Percentiles rank a stretch among this genome's conserved stretches.
These are phyloP conservation scores for Incumbomyces lentus DNA, from an alignment of 2,329 filamentous ascomycete species.

Conservation along the genomic window DNA sequence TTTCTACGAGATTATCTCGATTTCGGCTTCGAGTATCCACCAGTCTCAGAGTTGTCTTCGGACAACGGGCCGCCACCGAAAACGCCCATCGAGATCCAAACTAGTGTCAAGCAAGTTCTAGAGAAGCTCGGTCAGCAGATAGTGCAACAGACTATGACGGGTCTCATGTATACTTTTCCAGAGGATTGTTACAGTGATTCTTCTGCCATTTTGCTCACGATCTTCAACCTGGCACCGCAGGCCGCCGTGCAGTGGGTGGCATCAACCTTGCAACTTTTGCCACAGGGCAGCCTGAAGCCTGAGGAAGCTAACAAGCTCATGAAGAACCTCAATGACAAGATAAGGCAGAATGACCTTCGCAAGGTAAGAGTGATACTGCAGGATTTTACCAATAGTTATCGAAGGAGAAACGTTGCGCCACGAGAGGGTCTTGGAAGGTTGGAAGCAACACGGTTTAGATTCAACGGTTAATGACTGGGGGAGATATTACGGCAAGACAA, in stretches of 20 bases:
- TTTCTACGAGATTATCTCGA: conserved; percentile 85
- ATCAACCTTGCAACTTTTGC: conserved; percentile 71
- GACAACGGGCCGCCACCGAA: conserved; percentile 46
- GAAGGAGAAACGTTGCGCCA: conserved; percentile 88
- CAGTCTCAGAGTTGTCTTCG: conserved; percentile 48
- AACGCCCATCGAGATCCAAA: conserved; percentile 60
- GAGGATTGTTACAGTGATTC: conserved; percentile 91
- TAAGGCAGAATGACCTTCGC: conserved; percentile 58
- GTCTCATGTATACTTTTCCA: conserved; percentile 99
- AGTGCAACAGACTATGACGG: conserved; percentile 81
- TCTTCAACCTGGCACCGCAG: conserved; percentile 77
- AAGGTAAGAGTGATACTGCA: conserved; percentile 79
- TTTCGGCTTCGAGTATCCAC: conserved; percentile 66
- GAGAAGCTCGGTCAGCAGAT: conserved; percentile 61
- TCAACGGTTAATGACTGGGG: conserved; percentile 41
- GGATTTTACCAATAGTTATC: conserved; percentile 93
- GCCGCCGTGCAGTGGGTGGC: conserved; percentile 76
- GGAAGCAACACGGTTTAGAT: conserved; percentile 80
- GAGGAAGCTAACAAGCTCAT: conserved; percentile 73
- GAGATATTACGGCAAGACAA: too few relatives aligned
- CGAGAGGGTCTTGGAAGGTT: conserved; percentile 79
- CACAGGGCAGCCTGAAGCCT: conserved; percentile 67
- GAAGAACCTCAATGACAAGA: conserved; percentile 66
- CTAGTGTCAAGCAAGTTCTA: conserved; percentile 63
- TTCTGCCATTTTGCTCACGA: conserved; percentile 76